These are phyloP conservation scores for Backusella tuberculispora DNA, from an alignment of 192 early-diverging fungal genomes.

Conservation along the genomic window DNA sequence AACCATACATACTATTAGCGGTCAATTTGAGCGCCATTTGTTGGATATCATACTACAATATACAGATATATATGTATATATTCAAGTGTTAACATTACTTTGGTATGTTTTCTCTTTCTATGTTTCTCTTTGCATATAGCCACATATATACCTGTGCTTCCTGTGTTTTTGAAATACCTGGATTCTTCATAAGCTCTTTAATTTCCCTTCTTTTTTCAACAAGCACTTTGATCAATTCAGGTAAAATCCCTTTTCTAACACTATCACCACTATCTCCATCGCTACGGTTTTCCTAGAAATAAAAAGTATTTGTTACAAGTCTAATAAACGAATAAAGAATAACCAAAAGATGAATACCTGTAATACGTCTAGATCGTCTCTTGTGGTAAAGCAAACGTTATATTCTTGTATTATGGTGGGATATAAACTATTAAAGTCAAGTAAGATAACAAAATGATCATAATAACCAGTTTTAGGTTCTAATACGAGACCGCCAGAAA, in stretches of 20 bases:
- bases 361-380: background rate
- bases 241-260: conserved; percentile 76
- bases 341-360: background rate
- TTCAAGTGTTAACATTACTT: background rate
- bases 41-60: conserved; percentile 79
- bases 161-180: conserved; percentile 56
- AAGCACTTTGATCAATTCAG: conserved; percentile 82
- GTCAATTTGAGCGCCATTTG: conserved; percentile 96
- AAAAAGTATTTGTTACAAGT: background rate
- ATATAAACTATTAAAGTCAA: conserved; percentile 99
- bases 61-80: background rate
- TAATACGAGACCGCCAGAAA: conserved; percentile 92
- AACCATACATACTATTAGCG: conserved; percentile 99
- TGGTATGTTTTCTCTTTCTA: too few relatives aligned
- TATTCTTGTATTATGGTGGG: conserved; percentile 99
- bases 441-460: conserved; percentile 88
- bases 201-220: conserved; percentile 89
- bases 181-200: conserved; percentile 86
- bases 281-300: background rate
- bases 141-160: conserved; percentile 42
- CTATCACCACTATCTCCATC: conserved; percentile 44
- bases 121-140: background rate
- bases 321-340: background rate
- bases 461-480: conserved; percentile 98
- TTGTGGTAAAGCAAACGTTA: conserved; percentile 98